A percentile compares a stretch with the other conserved stretches of the same genome.
phyloP scores from a whole-genome alignment of 371 early-diverging fungal species.

The Gilbertella persicaria region DNA sequence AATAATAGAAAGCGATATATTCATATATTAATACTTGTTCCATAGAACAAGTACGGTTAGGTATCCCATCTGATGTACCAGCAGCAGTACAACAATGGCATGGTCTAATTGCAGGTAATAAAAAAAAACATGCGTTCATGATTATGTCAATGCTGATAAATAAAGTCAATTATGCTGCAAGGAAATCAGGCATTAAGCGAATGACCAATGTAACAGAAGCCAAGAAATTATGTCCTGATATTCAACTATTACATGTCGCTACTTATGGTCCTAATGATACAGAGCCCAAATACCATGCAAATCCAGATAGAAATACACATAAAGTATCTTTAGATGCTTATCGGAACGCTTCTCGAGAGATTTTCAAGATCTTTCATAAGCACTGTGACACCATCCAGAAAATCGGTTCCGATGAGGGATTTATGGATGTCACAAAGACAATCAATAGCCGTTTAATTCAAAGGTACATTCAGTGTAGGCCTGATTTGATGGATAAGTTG shows the following conservation, averaged over 20 bases:
- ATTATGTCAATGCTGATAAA: neutral
- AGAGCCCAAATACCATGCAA: constrained; percentile 68
- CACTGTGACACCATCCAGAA: constrained; percentile 59
- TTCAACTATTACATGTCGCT: constrained; percentile 85
- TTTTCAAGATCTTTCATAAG: constrained; percentile 70
- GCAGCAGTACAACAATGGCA: constrained; percentile 93
- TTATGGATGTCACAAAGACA: constrained; percentile 77
- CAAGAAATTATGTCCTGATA: constrained; percentile 66
- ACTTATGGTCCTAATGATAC: constrained; percentile 72
- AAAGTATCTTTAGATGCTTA: constrained; percentile 91
- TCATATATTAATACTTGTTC: neutral
- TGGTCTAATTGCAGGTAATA: constrained; percentile 80
- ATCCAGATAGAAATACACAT: constrained; percentile 74
- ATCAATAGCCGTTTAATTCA: constrained; percentile 62
- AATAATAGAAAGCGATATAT: neutral
- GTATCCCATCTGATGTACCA: constrained; percentile 67
- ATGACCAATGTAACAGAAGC: constrained; percentile 60
- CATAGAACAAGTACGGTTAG: constrained; percentile 75
- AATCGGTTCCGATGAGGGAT: constrained; percentile 86
- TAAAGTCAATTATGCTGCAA: constrained; percentile 62
- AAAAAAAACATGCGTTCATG: neutral
- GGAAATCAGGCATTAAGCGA: constrained; percentile 50
- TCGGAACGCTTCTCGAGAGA: constrained; percentile 66
- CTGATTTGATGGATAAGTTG: constrained; percentile 31
- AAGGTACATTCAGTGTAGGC: constrained; percentile 39